A percentile compares a stretch with the other conserved stretches of the same genome.
Conservation (phyloP, 495 filamentous ascomycete genomes). For the Acidiella bohemica region DNA sequence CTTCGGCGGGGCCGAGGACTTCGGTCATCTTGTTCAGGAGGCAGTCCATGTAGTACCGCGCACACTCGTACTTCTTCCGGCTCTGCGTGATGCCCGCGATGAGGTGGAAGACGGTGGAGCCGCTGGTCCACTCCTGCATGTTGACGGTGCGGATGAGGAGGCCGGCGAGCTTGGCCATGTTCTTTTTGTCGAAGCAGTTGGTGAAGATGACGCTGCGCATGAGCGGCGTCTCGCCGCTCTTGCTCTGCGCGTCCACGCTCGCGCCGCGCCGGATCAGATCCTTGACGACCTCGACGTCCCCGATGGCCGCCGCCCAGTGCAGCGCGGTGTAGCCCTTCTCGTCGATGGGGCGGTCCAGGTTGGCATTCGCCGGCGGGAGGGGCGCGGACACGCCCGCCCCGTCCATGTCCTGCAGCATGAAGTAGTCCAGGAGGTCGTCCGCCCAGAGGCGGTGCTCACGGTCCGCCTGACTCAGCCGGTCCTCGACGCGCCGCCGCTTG, state of each 20-base stretch:
- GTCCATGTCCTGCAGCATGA: conserved; percentile 64
- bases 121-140: conserved; percentile 51
- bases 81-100: conserved; percentile 70
- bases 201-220: conserved; percentile 93
- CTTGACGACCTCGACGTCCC: conserved; percentile 79
- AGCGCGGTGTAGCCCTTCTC: conserved; percentile 76
- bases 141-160: conserved; percentile 65
- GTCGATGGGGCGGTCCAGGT: conserved; percentile 80
- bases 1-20: conserved; percentile 47
- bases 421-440: conserved; percentile 88
- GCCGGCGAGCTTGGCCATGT: conserved; percentile 68
- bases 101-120: conserved; percentile 82
- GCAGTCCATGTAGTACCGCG: conserved; percentile 82
- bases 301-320: conserved; percentile 98
- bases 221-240: conserved; percentile 80
- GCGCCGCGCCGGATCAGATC: conserved; percentile 68
- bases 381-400: conserved; percentile 49
- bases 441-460: conserved; percentile 80
- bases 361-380: conserved; percentile 65
- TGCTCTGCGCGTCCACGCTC: conserved; percentile 49
- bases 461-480: conserved; percentile 39
- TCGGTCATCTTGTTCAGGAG: conserved; percentile 74
- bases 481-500: conserved; percentile 58
- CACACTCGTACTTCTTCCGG: conserved; percentile 65
- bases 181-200: conserved; percentile 84